A percentile compares a stretch with the other conserved stretches of the same genome.
Evolutionary conservation across 345 rosid genomes (phyloP).

Genomic region (Sonneratia alba): DNA sequence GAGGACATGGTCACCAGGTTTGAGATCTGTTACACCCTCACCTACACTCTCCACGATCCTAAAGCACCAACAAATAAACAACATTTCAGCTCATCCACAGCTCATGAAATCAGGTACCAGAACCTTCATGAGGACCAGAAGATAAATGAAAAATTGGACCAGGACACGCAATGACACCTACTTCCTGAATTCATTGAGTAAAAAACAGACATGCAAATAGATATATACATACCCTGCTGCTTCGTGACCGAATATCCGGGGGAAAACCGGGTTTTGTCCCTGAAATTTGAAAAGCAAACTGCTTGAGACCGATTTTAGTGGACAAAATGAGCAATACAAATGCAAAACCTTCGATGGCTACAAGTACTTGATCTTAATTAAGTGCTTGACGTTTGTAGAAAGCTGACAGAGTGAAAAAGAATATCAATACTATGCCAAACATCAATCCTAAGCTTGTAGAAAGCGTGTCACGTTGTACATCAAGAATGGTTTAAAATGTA

Average conservation of each 20-base stretch:
- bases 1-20: slow-evolving; percentile 35
- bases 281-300: neutral
- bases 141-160: no score
- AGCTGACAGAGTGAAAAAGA: no score
- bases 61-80: neutral
- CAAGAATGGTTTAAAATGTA: no score
- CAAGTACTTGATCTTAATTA: no score
- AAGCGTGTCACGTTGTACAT: no score
- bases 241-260: slow-evolving; percentile 35
- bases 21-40: slow-evolving; percentile 30
- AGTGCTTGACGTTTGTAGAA: no score
- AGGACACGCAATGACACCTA: no score
- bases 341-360: neutral
- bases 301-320: neutral
- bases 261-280: slow-evolving; percentile 34
- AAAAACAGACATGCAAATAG: neutral
- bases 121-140: no score
- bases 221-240: slow-evolving; percentile 24
- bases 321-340: neutral
- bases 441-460: no score
- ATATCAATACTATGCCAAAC: no score
- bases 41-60: slow-evolving; percentile 36
- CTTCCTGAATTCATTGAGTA: no score
- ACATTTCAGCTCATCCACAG: neutral
- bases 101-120: neutral